These are phyloP conservation scores for Sugiyamaella americana DNA, from an alignment of 805 yeast species.

Conservation along the genomic window DNA sequence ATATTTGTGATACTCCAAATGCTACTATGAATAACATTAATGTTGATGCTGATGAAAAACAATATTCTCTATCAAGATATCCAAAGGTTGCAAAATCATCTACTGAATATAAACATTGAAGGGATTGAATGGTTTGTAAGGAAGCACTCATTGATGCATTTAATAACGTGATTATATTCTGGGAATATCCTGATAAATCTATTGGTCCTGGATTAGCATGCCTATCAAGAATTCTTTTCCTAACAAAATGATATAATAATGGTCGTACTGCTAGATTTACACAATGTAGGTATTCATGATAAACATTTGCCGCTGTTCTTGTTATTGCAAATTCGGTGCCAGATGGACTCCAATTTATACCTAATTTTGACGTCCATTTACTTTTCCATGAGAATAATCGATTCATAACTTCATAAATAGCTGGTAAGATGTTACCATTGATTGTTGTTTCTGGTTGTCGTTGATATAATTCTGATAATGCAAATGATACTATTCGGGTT, in stretches of 20 bases:
- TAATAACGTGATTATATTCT: slow-evolving; percentile 14
- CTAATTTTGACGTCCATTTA: slow-evolving; percentile 13
- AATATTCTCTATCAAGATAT: slow-evolving; percentile 24
- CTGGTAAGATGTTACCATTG: slow-evolving; percentile 15
- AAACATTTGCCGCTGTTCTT: slow-evolving; percentile 20
- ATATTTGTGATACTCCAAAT: slow-evolving; percentile 15
- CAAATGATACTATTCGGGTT: slow-evolving; percentile 16
- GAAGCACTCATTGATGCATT: slow-evolving; percentile 24
- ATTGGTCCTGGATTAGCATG: slow-evolving; percentile 12
- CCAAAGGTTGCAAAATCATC: slow-evolving; percentile 17
- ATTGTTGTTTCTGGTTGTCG: slow-evolving; percentile 8
- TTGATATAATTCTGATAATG: slow-evolving; percentile 19
- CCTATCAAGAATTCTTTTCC: slow-evolving; percentile 17
- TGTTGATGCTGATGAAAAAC: slow-evolving; percentile 23
- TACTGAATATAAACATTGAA: slow-evolving; percentile 7
- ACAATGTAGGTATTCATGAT: slow-evolving; percentile 23
- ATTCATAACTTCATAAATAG: slow-evolving; percentile 14
- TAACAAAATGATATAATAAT: slow-evolving; percentile 21
- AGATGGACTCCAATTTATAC: slow-evolving; percentile 14
- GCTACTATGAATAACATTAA: slow-evolving; percentile 21
- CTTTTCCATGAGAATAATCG: slow-evolving; percentile 19
- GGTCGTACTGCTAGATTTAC: slow-evolving; percentile 24
- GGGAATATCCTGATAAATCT: slow-evolving; percentile 15
- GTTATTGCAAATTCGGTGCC: slow-evolving; percentile 4
- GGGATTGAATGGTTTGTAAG: slow-evolving; percentile 19